Percentiles rank a stretch among this genome's conserved stretches.
Evolutionary conservation across 163 green algal genomes (phyloP).

Genomic region (Prototheca cutis): DNA sequence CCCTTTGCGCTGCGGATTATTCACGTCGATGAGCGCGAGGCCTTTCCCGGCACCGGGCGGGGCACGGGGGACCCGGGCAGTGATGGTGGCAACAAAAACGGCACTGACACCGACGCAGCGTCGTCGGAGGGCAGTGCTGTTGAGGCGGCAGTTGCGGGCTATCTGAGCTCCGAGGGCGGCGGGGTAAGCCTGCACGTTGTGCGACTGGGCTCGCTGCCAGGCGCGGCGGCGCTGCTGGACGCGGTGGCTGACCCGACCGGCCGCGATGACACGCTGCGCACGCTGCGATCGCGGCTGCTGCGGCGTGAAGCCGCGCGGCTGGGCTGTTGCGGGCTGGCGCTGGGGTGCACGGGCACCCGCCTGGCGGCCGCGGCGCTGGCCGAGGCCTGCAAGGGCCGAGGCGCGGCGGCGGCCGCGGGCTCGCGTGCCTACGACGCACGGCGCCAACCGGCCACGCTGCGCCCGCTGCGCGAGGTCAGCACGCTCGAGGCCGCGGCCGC

Average conservation of each 20-base stretch:
- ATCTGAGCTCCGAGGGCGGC: not conserved
- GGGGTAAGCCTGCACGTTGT: not conserved
- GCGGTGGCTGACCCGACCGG: slow-evolving; percentile 44
- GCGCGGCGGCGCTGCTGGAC: slow-evolving; percentile 9
- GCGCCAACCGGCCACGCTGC: not conserved
- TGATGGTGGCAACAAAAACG: not conserved
- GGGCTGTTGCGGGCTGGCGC: slow-evolving; percentile 34
- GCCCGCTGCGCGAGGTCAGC: not conserved
- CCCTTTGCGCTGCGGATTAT: slow-evolving; percentile 27
- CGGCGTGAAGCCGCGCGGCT: slow-evolving; percentile 11
- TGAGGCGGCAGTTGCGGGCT: not conserved
- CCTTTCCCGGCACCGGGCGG: not conserved
- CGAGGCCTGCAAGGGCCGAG: slow-evolving; percentile 44
- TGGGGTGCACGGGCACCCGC: slow-evolving; percentile 31
- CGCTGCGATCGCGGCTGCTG: slow-evolving; percentile 41
- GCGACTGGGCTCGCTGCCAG: not conserved
- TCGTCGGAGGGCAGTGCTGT: slow-evolving; percentile 11
- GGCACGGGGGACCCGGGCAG: not conserved
- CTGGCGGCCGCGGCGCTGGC: slow-evolving; percentile 41
- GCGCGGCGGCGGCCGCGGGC: slow-evolving; percentile 22
- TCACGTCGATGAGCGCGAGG: slow-evolving; percentile 31
- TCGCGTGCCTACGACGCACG: slow-evolving; percentile 20
- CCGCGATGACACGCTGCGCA: slow-evolving; percentile 36
- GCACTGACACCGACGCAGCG: too few species aligned
- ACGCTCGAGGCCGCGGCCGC: not conserved